phyloP scores from a whole-genome alignment of 2,329 filamentous ascomycete species.

The Diaporthe vexans region DNA sequence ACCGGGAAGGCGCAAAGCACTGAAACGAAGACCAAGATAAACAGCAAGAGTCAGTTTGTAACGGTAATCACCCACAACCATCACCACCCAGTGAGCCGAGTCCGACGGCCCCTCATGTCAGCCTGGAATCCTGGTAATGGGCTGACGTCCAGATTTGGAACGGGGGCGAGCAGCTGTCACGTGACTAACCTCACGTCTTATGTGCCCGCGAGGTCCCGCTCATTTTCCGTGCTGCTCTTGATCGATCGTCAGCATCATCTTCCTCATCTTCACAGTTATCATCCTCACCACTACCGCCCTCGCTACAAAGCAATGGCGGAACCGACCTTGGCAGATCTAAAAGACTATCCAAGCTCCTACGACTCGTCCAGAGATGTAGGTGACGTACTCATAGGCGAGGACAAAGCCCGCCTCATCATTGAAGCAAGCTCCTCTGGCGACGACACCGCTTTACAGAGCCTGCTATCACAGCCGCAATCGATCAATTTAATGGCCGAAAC shows the following conservation, averaged over 20 bases:
- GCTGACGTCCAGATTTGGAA: no score
- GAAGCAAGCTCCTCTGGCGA: slow-evolving; percentile 37
- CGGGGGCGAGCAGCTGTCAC: neutral
- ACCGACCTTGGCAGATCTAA: neutral
- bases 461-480: slow-evolving; percentile 36
- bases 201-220: neutral
- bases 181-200: neutral
- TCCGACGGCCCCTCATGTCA: neutral
- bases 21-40: no score
- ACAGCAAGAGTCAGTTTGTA: no score
- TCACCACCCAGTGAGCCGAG: no score
- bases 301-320: slow-evolving; percentile 23
- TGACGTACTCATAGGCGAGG: slow-evolving; percentile 33
- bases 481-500: slow-evolving; percentile 29
- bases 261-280: neutral
- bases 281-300: slow-evolving; percentile 5
- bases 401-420: slow-evolving; percentile 31
- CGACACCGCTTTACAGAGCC: slow-evolving; percentile 26
- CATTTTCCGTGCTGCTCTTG: neutral
- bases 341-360: neutral
- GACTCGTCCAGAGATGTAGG: slow-evolving; percentile 19
- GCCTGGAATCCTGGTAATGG: no score
- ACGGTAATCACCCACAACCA: no score
- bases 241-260: neutral
- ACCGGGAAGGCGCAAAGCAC: no score